Conservation (phyloP, 2,329 filamentous ascomycete genomes). For the Sporothrix brunneoviolacea region DNA sequence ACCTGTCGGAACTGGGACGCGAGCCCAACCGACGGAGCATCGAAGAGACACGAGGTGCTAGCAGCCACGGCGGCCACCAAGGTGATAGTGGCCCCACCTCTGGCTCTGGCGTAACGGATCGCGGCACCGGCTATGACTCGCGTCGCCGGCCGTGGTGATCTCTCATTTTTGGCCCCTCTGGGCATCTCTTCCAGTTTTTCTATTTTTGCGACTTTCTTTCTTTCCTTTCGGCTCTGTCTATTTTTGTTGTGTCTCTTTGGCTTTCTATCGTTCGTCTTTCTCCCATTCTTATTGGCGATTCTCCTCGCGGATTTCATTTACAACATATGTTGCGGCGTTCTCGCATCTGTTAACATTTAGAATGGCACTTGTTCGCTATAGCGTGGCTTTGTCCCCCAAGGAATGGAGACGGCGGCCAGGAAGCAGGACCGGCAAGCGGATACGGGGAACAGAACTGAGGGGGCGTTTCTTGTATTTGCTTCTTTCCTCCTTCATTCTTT, state of each 20-base stretch:
- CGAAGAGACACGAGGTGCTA: conserved; percentile 40
- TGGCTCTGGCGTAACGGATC: too few species aligned
- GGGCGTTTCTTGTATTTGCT: not conserved
- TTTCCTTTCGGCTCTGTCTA: not conserved
- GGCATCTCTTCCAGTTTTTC: too few species aligned
- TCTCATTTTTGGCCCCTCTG: too few species aligned
- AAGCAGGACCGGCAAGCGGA: too few species aligned
- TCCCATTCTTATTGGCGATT: not conserved
- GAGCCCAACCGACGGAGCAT: conserved; percentile 48
- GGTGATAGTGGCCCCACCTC: too few species aligned
- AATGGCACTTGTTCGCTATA: not conserved
- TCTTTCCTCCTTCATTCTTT: not conserved
- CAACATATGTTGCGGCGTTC: too few species aligned
- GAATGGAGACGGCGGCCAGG: not conserved
- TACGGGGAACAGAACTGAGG: too few species aligned
- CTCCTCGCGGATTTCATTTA: too few species aligned
- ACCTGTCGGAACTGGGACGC: conserved; percentile 64
- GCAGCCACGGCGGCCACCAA: too few species aligned
- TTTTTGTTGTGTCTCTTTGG: not conserved
- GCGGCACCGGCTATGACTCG: too few species aligned
- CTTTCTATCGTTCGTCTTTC: too few species aligned
- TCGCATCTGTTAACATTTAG: not conserved
- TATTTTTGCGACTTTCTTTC: not conserved
- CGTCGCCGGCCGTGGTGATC: conserved; percentile 5
- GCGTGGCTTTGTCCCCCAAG: too few species aligned